Evolutionary conservation across 768 basidiomycete genomes (phyloP), one percentile per base, ranked within the genome.

Genomic region (Aureoboletus auriporus): DNA sequence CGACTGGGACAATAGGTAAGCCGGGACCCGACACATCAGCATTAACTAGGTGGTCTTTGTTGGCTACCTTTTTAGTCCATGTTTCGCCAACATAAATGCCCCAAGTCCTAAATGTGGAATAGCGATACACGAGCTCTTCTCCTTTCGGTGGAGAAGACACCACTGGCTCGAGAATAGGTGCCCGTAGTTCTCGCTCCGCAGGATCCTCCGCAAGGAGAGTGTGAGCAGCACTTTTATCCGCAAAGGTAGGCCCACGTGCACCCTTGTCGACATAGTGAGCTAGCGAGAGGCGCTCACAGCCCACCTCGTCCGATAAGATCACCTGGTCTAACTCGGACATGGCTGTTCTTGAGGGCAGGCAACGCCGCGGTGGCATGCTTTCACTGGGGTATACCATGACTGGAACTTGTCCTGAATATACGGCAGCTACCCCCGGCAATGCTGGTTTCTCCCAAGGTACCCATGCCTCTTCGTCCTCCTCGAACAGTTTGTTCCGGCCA

Each of bases 251-350:
- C 27, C 41, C 45, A 33, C 56, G 57, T 0, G 55, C 49, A 28
- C 53, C 52, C 31, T 51, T 34, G 14, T 55, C 41, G 35, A 63
- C 54, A 38, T 61, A 64, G 27, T 63, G 64, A 9, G 8, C 36
- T 26, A 46, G 16, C 20, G 20, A 33, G 14, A 5, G 41, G 1
- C 13, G 13, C 26, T 35, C 30, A 41, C 49, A 45, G 8, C 8
- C 5, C 5, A 2, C n/a, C 31, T 44, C 44, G 2, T 38, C 34
- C 4, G 48, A 38, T 11, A 50, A n/a, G n/a, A 49, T 30, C 1
- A 36, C 38, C 36, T 63, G 60, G 7, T 7, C 49, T 3, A 4
- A 23, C 20, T 23, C 20, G 20, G 8, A 31, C n/a, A 6, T n/a
- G 4, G 23, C 41, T 14, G 7, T 12, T 12, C 16, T 9, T 14